Percentiles rank a stretch among this genome's conserved stretches.
phyloP scores from a whole-genome alignment of 2,329 filamentous ascomycete species.

The Fragosphaeria purpurea region DNA sequence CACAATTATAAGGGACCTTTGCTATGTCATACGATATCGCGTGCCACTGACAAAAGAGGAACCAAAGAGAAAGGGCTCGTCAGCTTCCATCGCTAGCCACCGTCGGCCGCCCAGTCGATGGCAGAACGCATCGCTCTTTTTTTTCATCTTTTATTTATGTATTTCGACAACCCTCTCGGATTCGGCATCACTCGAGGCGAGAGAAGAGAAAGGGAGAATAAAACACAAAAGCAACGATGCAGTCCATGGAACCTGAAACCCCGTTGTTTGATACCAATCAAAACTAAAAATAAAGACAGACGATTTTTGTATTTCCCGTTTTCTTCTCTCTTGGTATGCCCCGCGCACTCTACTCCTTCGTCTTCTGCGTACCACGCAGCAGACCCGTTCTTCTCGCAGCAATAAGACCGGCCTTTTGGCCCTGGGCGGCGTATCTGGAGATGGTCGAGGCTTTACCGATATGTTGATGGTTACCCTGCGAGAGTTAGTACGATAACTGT shows the following conservation, averaged over 20 bases:
- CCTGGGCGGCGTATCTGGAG: conserved; percentile 91
- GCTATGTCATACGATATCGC: too few relatives aligned
- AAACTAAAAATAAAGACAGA: conserved; percentile 4
- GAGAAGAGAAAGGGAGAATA: background rate
- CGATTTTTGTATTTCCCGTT: conserved; percentile 2
- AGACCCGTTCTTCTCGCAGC: conserved; percentile 99
- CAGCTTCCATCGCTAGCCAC: too few relatives aligned
- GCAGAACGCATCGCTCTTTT: too few relatives aligned
- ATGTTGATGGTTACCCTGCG: conserved; percentile 91
- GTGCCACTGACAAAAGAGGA: too few relatives aligned
- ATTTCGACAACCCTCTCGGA: too few relatives aligned
- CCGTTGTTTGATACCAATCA: conserved; percentile 11
- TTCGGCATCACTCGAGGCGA: background rate
- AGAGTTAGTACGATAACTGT: too few relatives aligned
- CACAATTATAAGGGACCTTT: too few relatives aligned
- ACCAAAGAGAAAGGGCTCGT: too few relatives aligned
- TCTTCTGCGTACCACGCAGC: conserved; percentile 99
- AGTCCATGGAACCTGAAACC: conserved; percentile 39
- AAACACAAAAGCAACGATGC: background rate
- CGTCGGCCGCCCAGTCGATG: too few relatives aligned
- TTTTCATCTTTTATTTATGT: too few relatives aligned
- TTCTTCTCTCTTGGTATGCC: background rate
- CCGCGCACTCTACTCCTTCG: conserved; percentile 68
- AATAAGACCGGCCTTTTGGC: conserved; percentile 99
- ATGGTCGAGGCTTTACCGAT: conserved; percentile 99